phyloP scores from a whole-genome alignment of 2,329 filamentous ascomycete species.

The Penicillium decumbens region DNA sequence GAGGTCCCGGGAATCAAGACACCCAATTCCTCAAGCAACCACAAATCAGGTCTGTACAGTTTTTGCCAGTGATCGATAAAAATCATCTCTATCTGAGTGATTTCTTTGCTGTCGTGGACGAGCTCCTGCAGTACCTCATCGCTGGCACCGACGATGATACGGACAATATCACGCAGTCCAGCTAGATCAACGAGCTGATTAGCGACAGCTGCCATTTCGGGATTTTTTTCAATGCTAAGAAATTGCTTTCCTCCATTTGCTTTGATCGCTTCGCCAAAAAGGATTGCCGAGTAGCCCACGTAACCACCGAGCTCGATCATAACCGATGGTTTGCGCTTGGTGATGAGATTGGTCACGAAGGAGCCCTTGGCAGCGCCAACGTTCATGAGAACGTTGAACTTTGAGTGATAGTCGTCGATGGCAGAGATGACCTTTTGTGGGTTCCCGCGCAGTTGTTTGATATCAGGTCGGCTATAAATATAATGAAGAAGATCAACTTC shows the following conservation, averaged over 20 bases:
- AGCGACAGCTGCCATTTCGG: slow-evolving; percentile 66
- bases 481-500: slow-evolving; percentile 68
- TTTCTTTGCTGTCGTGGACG: slow-evolving; percentile 42
- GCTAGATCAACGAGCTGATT: slow-evolving; percentile 63
- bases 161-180: slow-evolving; percentile 61
- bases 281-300: slow-evolving; percentile 72
- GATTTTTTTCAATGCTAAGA: slow-evolving; percentile 65
- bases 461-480: slow-evolving; percentile 55
- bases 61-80: slow-evolving; percentile 77
- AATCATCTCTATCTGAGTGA: slow-evolving; percentile 61
- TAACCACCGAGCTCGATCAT: slow-evolving; percentile 77
- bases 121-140: slow-evolving; percentile 59
- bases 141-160: slow-evolving; percentile 63
- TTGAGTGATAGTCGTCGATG: slow-evolving; percentile 64
- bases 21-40: slow-evolving; percentile 65
- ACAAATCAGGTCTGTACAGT: slow-evolving; percentile 66
- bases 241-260: slow-evolving; percentile 59
- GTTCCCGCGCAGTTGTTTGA: slow-evolving; percentile 59
- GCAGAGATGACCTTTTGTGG: slow-evolving; percentile 59
- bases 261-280: slow-evolving; percentile 62
- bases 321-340: slow-evolving; percentile 56
- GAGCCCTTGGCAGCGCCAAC: slow-evolving; percentile 67
- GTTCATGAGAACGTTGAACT: slow-evolving; percentile 71
- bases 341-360: slow-evolving; percentile 63
- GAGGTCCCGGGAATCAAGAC: slow-evolving; percentile 53